These are phyloP conservation scores for Tympanopsis confertula DNA, from an alignment of 2,329 filamentous ascomycete genomes.

Conservation along the genomic window DNA sequence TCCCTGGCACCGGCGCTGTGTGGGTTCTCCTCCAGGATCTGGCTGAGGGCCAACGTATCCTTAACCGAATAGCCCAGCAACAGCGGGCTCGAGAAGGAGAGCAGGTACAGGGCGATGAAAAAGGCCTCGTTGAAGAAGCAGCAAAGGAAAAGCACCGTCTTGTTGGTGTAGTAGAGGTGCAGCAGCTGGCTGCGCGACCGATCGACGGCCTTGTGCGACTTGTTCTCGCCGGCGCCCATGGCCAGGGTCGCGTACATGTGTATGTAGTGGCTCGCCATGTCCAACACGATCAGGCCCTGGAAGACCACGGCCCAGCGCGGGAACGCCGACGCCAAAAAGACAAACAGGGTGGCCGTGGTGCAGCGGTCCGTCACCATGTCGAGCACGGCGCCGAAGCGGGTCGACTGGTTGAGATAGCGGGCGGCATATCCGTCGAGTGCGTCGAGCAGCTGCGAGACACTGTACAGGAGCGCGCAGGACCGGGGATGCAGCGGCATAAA, in stretches of 20 bases:
- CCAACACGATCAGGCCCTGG: slow-evolving; percentile 82
- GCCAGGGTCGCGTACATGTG: slow-evolving; percentile 95
- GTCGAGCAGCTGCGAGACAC: slow-evolving; percentile 85
- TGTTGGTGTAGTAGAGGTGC: slow-evolving; percentile 95
- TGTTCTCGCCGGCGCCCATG: slow-evolving; percentile 67
- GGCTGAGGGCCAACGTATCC: slow-evolving; percentile 28
- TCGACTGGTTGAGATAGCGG: slow-evolving; percentile 75
- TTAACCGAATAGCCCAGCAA: slow-evolving; percentile 75
- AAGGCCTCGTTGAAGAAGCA: slow-evolving; percentile 89
- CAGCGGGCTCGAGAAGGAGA: slow-evolving; percentile 86
- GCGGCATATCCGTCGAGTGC: slow-evolving; percentile 92
- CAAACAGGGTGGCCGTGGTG: slow-evolving; percentile 86
- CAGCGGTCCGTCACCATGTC: slow-evolving; percentile 99
- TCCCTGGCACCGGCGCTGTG: slow-evolving; percentile 89
- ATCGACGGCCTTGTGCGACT: slow-evolving; percentile 87
- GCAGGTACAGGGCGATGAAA: slow-evolving; percentile 95
- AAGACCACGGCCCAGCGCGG: slow-evolving; percentile 89
- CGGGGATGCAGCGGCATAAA: slow-evolving; percentile 99
- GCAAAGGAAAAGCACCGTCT: slow-evolving; percentile 84
- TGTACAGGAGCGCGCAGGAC: slow-evolving; percentile 85
- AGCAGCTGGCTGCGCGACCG: slow-evolving; percentile 77
- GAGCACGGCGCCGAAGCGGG: slow-evolving; percentile 87
- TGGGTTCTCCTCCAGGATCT: slow-evolving; percentile 73
- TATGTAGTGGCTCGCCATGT: slow-evolving; percentile 94
- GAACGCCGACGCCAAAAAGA: slow-evolving; percentile 89